A percentile compares a stretch with the other conserved stretches of the same genome.
Conservation (phyloP, 2,329 filamentous ascomycete species). For the Diplodia corticola region DNA sequence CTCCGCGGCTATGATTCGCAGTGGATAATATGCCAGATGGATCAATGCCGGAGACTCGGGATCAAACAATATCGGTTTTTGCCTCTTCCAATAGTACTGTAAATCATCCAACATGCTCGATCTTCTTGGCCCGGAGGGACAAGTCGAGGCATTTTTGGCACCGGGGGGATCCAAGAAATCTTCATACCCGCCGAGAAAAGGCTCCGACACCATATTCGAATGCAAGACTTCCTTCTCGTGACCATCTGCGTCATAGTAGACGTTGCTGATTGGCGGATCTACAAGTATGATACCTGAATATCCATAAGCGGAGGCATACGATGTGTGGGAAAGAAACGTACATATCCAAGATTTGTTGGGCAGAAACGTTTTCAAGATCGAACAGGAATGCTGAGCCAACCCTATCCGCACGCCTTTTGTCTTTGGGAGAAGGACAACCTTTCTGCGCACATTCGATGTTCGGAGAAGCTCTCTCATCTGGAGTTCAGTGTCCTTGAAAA, state of each 20-base stretch:
- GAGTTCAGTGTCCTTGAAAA: not conserved
- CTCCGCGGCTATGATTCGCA: slow-evolving; percentile 28
- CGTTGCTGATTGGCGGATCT: slow-evolving; percentile 24
- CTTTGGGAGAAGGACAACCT: not conserved
- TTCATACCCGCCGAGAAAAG: slow-evolving; percentile 23
- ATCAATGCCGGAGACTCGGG: slow-evolving; percentile 21
- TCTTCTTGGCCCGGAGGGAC: not conserved
- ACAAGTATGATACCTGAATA: slow-evolving; percentile 25
- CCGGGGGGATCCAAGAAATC: slow-evolving; percentile 23
- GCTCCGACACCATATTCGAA: not conserved
- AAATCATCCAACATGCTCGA: slow-evolving; percentile 27
- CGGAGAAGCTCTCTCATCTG: not conserved
- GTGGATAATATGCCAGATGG: slow-evolving; percentile 27
- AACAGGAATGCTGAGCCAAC: not conserved
- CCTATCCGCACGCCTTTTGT: not conserved
- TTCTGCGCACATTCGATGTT: not conserved
- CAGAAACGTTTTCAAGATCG: not conserved
- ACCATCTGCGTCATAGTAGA: not conserved
- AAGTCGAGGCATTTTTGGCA: not conserved
- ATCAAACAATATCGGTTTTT: slow-evolving; percentile 23
- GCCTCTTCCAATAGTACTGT: slow-evolving; percentile 25
- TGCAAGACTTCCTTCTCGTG: not conserved
- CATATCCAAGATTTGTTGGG: not conserved
- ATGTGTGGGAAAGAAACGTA: not conserved
- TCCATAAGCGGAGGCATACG: not conserved